Percentiles rank a stretch among this genome's conserved stretches.
Conservation (phyloP, 2,329 filamentous ascomycete genomes). For the Ophiostoma fasciatum region DNA sequence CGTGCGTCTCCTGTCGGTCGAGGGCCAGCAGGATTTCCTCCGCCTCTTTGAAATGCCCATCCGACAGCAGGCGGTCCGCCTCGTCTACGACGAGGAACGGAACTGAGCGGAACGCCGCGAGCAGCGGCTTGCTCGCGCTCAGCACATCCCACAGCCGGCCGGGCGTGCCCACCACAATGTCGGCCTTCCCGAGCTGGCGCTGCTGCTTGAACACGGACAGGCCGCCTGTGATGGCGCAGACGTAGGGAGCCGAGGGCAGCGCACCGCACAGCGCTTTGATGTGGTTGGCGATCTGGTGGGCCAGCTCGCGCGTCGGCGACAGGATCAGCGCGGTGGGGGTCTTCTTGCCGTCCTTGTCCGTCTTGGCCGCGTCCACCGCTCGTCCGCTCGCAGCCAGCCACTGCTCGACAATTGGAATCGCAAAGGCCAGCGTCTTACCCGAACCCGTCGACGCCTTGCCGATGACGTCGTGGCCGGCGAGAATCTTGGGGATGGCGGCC, state of each 20-base stretch:
- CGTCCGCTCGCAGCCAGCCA: constrained; percentile 38
- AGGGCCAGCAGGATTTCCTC: constrained; percentile 74
- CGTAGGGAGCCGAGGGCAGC: constrained; percentile 45
- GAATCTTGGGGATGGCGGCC: constrained; percentile 64
- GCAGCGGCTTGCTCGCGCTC: constrained; percentile 54
- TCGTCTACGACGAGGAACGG: constrained; percentile 85
- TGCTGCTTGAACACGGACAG: constrained; percentile 92
- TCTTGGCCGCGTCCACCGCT: constrained; percentile 17
- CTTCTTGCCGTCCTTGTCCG: constrained; percentile 21
- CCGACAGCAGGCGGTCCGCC: constrained; percentile 78
- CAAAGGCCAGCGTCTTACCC: constrained; percentile 91
- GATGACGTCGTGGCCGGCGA: constrained; percentile 77
- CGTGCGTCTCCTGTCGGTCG: constrained; percentile 53
- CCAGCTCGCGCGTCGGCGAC: constrained; percentile 83
- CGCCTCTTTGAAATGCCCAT: constrained; percentile 90
- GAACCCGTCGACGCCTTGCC: constrained; percentile 95
- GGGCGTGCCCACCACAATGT: constrained; percentile 87
- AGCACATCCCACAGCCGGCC: constrained; percentile 92
- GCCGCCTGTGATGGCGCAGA: constrained; percentile 86
- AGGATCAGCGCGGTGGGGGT: constrained; percentile 63
- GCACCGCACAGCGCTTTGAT: constrained; percentile 57
- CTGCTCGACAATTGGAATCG: constrained; percentile 78
- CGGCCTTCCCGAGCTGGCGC: constrained; percentile 65
- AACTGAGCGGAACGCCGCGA: constrained; percentile 56
- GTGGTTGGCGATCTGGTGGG: constrained; percentile 79